Base-by-base conservation (phyloP, 805 yeast species). In the Schwanniomyces polymorphus region DNA sequence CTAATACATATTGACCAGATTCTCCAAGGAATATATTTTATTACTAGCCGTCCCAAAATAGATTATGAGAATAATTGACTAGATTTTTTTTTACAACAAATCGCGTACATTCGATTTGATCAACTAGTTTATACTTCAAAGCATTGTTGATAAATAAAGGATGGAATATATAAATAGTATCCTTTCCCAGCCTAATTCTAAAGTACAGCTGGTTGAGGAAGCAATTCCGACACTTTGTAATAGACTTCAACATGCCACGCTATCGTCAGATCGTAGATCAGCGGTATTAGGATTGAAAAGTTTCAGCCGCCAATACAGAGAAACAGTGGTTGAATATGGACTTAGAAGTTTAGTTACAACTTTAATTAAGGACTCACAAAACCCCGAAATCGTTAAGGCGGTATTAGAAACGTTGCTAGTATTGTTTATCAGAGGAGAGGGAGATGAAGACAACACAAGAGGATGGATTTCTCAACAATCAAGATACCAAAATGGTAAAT, bases 231-330 rank as follows among this genome's bases (percentile, higher is more conserved):
- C 94, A 5, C 74, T 94, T 38, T 88, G 97, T 55, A 97, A 95
- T 61, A 75, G 98, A 37, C 78, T 92, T 46, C 81, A 84, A 38
- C 90, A 94, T 67, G 85, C 97, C 3, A 85, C 86, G 0, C 67
- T 88, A 51, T 76, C 94, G 2, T 82, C 87, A 26, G 99, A 94
- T 67, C 76, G 97, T 51, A 73, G 96, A 45, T 92, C 97, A 1
- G 98, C 98, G 0, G 88, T 92, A 4, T 74, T 92, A 31, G 92
- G 96, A 0, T 72, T 94, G 52, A 91, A 92, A 61, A 88, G 95
- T 37, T 91, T 90, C 63, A 82, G 95, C 49, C 76, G 97, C 46
- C 89, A 90, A 56, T 90, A 86, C 63, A 73, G 99, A 50, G 99
- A 94, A 65, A 75, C 85, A 2, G 97, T 94, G 1, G 89, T 91